A percentile compares a stretch with the other conserved stretches of the same genome.
Evolutionary conservation across 2,329 filamentous ascomycete genomes (phyloP).

Genomic region (Colletotrichum costaricense): DNA sequence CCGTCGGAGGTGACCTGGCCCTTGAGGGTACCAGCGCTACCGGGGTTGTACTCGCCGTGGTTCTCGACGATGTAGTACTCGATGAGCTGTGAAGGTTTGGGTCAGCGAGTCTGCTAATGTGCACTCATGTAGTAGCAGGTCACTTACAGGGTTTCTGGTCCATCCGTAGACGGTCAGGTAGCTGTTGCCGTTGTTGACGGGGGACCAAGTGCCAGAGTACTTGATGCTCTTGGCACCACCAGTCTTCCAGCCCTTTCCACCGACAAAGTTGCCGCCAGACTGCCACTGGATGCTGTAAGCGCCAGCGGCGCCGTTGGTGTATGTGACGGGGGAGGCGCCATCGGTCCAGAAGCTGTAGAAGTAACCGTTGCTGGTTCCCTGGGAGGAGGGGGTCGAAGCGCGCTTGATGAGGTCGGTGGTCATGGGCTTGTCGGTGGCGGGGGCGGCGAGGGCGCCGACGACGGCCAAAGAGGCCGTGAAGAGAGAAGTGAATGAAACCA

Average conservation of each 20-base stretch:
- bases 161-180: constrained; percentile 54
- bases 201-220: constrained; percentile 44
- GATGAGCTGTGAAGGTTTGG: neutral
- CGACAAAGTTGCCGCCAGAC: constrained; percentile 63
- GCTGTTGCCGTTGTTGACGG: constrained; percentile 45
- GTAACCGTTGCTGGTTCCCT: constrained; percentile 49
- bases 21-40: constrained; percentile 44
- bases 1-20: constrained; percentile 51
- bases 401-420: constrained; percentile 25
- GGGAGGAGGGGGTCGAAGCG: constrained; percentile 41
- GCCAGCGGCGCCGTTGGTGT: constrained; percentile 56
- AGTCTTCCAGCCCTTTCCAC: constrained; percentile 68
- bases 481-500: constrained; percentile 30
- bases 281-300: constrained; percentile 58
- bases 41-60: constrained; percentile 50
- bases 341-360: constrained; percentile 59
- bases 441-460: constrained; percentile 30
- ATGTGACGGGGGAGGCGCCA: constrained; percentile 50
- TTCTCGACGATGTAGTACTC: constrained; percentile 45
- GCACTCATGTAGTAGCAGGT: too few relatives aligned
- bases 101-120: neutral
- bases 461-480: constrained; percentile 30
- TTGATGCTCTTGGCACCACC: constrained; percentile 53
- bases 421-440: constrained; percentile 18
- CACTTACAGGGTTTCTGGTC: constrained; percentile 47